A percentile compares a stretch with the other conserved stretches of the same genome.
These are phyloP conservation scores for Mucor saturninus DNA, from an alignment of 371 early-diverging fungal species.

Conservation along the genomic window DNA sequence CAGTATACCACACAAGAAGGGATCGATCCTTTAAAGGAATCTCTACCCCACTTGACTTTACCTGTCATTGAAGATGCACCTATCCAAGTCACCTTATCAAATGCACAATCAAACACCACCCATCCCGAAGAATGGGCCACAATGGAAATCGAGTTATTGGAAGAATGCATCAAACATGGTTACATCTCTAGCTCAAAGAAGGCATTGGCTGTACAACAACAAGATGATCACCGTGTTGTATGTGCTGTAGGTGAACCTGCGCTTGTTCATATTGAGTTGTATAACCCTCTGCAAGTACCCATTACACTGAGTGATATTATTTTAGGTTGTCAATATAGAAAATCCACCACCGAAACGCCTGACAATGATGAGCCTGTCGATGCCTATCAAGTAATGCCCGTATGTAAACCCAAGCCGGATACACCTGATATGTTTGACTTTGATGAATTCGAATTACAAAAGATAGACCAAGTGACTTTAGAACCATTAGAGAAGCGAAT, in stretches of 20 bases:
- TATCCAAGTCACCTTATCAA: conserved; percentile 55
- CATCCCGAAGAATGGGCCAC: conserved; percentile 60
- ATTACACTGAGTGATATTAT: conserved; percentile 64
- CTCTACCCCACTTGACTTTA: conserved; percentile 49
- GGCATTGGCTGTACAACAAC: conserved; percentile 49
- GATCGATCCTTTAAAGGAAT: conserved; percentile 46
- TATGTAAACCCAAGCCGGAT: conserved; percentile 22
- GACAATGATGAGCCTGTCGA: conserved; percentile 4
- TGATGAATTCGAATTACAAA: conserved; percentile 61
- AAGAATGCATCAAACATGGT: conserved; percentile 50
- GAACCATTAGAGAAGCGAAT: conserved; percentile 56
- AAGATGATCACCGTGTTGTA: conserved; percentile 57
- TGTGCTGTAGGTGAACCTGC: conserved; percentile 84
- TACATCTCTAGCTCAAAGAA: conserved; percentile 46
- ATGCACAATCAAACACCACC: conserved; percentile 45
- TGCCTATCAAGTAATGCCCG: conserved; percentile 36
- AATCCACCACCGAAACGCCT: conserved; percentile 42
- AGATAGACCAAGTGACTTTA: conserved; percentile 50
- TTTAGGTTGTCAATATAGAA: conserved; percentile 63
- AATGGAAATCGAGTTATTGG: conserved; percentile 68
- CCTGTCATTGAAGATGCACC: conserved; percentile 54
- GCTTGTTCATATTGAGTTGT: conserved; percentile 62
- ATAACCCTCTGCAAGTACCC: conserved; percentile 70
- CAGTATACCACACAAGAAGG: conserved; percentile 49
- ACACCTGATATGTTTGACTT: conserved; percentile 36